These are phyloP conservation scores for Tulasnella sp. DNA, from an alignment of 768 basidiomycete genomes.

Conservation along the genomic window DNA sequence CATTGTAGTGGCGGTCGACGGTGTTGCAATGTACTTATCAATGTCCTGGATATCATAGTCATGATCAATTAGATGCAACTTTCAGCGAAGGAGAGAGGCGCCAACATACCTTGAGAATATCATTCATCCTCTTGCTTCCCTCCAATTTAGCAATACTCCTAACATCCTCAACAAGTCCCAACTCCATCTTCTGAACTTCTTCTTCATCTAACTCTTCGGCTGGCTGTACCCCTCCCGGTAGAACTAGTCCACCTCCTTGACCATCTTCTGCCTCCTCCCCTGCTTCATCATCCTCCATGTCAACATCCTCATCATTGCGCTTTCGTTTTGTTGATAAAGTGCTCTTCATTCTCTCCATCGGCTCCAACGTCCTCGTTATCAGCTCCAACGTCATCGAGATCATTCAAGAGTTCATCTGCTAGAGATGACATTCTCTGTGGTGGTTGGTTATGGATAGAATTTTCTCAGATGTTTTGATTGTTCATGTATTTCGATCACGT, in stretches of 20 bases:
- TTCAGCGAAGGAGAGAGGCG: neutral
- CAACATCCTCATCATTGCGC: conserved; percentile 40
- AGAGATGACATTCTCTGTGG: conserved; percentile 32
- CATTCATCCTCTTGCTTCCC: conserved; percentile 74
- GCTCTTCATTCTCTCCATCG: conserved; percentile 27
- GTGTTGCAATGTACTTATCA: conserved; percentile 67
- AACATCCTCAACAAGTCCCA: conserved; percentile 75
- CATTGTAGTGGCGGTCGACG: conserved; percentile 67
- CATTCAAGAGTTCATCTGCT: conserved; percentile 85
- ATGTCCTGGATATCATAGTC: conserved; percentile 50
- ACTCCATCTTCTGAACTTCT: conserved; percentile 89
- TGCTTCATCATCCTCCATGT: conserved; percentile 44
- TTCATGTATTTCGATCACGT: no score
- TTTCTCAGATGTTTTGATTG: no score
- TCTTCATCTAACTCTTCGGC: conserved; percentile 78
- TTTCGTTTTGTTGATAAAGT: conserved; percentile 44
- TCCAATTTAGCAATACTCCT: conserved; percentile 78
- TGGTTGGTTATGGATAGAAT: neutral
- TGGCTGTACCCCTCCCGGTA: conserved; percentile 48
- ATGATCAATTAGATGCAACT: neutral
- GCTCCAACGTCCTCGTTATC: conserved; percentile 41
- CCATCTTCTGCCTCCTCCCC: conserved; percentile 32
- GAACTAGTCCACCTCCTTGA: conserved; percentile 30
- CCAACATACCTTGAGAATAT: conserved; percentile 58
- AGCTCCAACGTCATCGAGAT: conserved; percentile 76